Base-by-base conservation (phyloP, 495 filamentous ascomycete species). In the Penicillium daleae region DNA sequence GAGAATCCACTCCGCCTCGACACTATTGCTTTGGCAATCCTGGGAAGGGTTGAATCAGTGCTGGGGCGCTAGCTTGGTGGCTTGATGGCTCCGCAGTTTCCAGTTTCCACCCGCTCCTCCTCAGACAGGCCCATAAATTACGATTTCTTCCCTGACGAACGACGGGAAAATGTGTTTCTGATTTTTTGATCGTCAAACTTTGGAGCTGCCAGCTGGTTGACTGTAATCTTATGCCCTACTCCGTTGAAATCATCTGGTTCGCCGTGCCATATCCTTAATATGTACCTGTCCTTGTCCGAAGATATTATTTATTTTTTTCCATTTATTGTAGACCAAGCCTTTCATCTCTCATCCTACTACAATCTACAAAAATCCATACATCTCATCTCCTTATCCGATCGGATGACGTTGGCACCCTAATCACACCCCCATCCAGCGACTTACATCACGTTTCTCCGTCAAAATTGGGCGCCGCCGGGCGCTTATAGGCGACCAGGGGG, bases 381-480 rank as follows among this genome's bases (percentile, higher is more conserved):
- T 6, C 19, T 21, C n/a, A 42, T 42, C 21, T 42, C 44, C 26
- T 13, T 2, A 8, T 50, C 46, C 7, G 15, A 29, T 17, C 26
- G 12, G 12, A n/a, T 27, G 24, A 17, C 46, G 22, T 35, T 7
- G 17, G 22, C 31, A 53, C 50, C n/a, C 50, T 53, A 21, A 53
- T 53, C 57, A 59, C 65, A 60, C 44, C 26, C 39, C 37, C 52
- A 50, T 50, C 52, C 40, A 56, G 59, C 59, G 54, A 63, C 61
- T 66, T 64, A 61, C 44, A 60, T 52, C 54, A 59, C 55, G 58
- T 61, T 60, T 35, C 40, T 44, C 52, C 61, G 60, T 65, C 62
- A 70, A 70, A 59, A 64, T 40, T n/a, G n/a, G 60, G 63, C 65
- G 62, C 62, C 42, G 55, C 56, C 53, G 63, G n/a, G 66, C 66